phyloP scores from a whole-genome alignment of 345 rosid genomes.

The Theobroma cacao region DNA sequence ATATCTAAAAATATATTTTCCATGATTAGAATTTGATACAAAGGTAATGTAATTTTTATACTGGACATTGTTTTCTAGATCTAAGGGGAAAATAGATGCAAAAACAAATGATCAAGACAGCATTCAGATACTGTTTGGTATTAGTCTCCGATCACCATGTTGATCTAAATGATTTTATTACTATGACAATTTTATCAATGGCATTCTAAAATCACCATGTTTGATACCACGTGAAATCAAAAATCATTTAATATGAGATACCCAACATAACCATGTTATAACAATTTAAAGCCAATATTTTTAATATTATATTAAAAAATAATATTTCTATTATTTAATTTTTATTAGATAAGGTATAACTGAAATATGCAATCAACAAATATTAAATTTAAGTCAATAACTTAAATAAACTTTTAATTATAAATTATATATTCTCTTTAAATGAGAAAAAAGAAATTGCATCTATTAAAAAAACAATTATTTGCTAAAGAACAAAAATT shows the following conservation, averaged over 20 bases:
- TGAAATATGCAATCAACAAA: not conserved
- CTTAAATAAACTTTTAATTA: not conserved
- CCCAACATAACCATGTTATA: not conserved
- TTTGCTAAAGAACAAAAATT: not conserved
- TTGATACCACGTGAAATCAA: not conserved
- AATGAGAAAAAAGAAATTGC: not conserved
- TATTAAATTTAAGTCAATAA: not conserved
- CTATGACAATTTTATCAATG: not conserved
- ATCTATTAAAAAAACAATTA: not conserved
- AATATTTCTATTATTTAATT: not conserved
- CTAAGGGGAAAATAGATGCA: not conserved
- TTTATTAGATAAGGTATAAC: not conserved
- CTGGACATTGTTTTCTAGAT: not conserved
- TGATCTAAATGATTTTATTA: not conserved
- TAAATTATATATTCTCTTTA: not conserved
- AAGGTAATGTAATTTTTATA: not conserved
- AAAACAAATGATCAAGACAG: not conserved
- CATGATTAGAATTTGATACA: not conserved
- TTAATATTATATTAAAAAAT: not conserved
- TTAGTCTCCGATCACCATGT: not conserved
- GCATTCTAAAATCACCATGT: not conserved
- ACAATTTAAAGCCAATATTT: not conserved
- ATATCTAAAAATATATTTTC: slow-evolving; percentile 23
- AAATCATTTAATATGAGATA: not conserved
- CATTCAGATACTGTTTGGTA: not conserved